Evolutionary conservation across 129 eudicot genomes (phyloP).

Genomic region (Tagetes patula): DNA sequence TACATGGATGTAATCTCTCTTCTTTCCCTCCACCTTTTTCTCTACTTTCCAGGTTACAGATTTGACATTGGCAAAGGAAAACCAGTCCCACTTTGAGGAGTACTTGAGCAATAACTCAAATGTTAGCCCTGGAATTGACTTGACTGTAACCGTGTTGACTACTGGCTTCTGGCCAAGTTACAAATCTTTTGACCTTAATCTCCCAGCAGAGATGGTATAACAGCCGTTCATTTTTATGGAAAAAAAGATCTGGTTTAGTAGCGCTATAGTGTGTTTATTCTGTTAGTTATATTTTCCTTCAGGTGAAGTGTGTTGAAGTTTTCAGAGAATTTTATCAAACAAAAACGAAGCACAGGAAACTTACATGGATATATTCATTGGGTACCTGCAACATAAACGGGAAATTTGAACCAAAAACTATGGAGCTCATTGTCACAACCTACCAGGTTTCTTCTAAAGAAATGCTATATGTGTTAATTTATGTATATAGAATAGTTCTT

Average conservation of each 20-base stretch:
- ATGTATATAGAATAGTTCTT: neutral
- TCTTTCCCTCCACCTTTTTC: neutral
- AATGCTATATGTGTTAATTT: neutral
- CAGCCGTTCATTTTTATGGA: neutral
- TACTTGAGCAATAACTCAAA: conserved; percentile 54
- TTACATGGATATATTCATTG: conserved; percentile 95
- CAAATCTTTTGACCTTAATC: conserved; percentile 85
- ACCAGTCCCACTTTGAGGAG: conserved; percentile 78
- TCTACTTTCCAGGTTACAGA: conserved; percentile 71
- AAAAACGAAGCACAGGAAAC: conserved; percentile 93
- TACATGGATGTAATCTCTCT: neutral
- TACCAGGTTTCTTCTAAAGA: conserved; percentile 62
- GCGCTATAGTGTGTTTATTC: neutral
- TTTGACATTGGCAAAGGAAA: conserved; percentile 84
- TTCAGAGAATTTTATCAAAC: conserved; percentile 90
- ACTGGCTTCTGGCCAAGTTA: conserved; percentile 97
- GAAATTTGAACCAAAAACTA: conserved; percentile 79
- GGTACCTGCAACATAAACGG: conserved; percentile 95
- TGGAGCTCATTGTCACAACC: conserved; percentile 91
- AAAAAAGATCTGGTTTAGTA: neutral
- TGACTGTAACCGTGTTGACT: conserved; percentile 82
- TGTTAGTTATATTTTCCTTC: conserved; percentile 6
- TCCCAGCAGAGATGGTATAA: conserved; percentile 86
- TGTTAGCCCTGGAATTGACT: conserved; percentile 71
- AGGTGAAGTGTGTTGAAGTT: conserved; percentile 96